These are phyloP conservation scores for Candida quercuum DNA, from an alignment of 805 yeast species.

Conservation along the genomic window DNA sequence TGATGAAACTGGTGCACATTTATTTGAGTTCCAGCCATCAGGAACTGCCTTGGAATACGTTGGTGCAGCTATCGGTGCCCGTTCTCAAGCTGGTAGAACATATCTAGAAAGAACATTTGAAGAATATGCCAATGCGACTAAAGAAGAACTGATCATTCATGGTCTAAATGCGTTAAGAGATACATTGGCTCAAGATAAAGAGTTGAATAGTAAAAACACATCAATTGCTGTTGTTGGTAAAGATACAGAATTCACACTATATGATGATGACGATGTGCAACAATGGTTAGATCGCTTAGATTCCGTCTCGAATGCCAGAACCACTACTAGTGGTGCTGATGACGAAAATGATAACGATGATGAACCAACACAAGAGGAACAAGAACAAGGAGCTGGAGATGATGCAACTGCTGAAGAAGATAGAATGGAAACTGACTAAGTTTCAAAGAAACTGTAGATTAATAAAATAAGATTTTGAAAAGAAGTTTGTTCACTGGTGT, in stretches of 20 bases:
- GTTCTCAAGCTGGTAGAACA: conserved; percentile 98
- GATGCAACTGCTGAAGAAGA: conserved; percentile 20
- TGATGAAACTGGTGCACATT: conserved; percentile 92
- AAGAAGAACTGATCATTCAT: conserved; percentile 74
- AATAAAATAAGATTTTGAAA: not conserved
- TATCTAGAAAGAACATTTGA: conserved; percentile 85
- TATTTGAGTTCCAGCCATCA: conserved; percentile 92
- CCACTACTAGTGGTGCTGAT: conserved; percentile 31
- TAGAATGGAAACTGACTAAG: conserved; percentile 32
- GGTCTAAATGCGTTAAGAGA: conserved; percentile 92
- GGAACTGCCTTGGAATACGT: conserved; percentile 88
- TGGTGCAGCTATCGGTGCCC: conserved; percentile 96
- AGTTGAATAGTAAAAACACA: conserved; percentile 76
- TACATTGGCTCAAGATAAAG: conserved; percentile 91
- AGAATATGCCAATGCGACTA: conserved; percentile 49
- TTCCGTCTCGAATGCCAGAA: conserved; percentile 53
- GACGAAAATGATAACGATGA: conserved; percentile 16
- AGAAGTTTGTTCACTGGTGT: not conserved
- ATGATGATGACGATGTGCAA: conserved; percentile 80
- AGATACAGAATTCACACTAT: conserved; percentile 65
- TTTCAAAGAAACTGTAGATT: no score
- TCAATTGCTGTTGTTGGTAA: conserved; percentile 91
- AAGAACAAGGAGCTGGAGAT: conserved; percentile 10
- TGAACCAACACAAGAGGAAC: conserved; percentile 13
- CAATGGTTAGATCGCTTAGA: conserved; percentile 79